phyloP scores from a whole-genome alignment of 139 green algal species.

The Trebouxia sp. region DNA sequence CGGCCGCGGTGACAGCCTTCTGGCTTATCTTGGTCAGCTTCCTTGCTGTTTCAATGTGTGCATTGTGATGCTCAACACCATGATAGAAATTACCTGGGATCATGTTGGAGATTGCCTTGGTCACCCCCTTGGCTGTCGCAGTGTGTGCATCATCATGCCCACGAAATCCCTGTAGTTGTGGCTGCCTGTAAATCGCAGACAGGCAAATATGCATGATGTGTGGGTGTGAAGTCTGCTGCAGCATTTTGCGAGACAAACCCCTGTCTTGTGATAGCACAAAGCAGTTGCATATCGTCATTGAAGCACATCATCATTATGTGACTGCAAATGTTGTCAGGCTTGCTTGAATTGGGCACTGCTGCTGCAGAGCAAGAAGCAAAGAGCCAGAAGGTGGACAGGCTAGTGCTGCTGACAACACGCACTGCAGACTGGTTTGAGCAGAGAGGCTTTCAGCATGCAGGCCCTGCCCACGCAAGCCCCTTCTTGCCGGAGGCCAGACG shows the following conservation, averaged over 20 bases:
- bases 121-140: no score
- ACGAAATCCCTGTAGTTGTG: no score
- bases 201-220: no score
- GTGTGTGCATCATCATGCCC: no score
- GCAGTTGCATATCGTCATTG: not conserved
- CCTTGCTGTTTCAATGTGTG: not conserved
- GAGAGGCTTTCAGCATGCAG: constrained; percentile 53
- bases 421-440: constrained; percentile 91
- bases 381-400: constrained; percentile 48
- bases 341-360: not conserved
- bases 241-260: no score
- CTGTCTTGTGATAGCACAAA: no score
- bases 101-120: no score
- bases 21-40: constrained; percentile 61
- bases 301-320: no score
- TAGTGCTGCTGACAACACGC: constrained; percentile 82
- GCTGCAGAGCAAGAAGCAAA: constrained; percentile 58
- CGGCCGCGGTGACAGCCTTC: constrained; percentile 89
- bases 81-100: no score
- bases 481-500: constrained; percentile 39
- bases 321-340: no score
- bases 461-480: constrained; percentile 21
- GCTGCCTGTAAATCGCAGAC: no score
- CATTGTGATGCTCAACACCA: not conserved
- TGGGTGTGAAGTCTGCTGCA: no score